These are phyloP conservation scores for Hansenula anomala DNA, from an alignment of 1,139 yeast species.

Conservation along the genomic window DNA sequence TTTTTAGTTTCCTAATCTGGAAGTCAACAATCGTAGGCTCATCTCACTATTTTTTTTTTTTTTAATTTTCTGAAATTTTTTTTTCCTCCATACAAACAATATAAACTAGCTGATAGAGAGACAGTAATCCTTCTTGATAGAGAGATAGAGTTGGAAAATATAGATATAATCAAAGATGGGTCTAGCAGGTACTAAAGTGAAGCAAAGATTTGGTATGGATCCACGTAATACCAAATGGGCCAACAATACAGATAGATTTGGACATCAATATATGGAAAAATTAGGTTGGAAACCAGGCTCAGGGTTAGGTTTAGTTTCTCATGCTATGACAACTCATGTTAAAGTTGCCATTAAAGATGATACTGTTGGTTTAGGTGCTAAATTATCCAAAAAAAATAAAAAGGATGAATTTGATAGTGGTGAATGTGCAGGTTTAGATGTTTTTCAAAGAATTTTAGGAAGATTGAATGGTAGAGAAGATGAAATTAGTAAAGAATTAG, in stretches of 20 bases:
- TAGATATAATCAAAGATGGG: constrained; percentile 39
- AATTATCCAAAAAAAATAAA: constrained; percentile 49
- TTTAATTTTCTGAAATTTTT: neutral
- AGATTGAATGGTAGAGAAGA: constrained; percentile 76
- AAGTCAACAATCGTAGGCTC: neutral
- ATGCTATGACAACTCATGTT: constrained; percentile 69
- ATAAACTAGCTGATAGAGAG: too few relatives aligned
- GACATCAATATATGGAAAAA: constrained; percentile 76
- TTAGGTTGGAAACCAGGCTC: constrained; percentile 91
- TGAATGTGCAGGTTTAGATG: constrained; percentile 88
- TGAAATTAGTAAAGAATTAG: constrained; percentile 52
- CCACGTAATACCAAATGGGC: constrained; percentile 97
- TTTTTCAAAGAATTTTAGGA: constrained; percentile 86
- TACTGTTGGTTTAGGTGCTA: constrained; percentile 83
- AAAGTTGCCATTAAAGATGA: constrained; percentile 80
- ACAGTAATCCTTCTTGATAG: too few relatives aligned
- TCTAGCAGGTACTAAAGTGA: constrained; percentile 77
- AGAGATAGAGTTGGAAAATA: too few relatives aligned
- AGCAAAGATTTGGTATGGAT: constrained; percentile 85
- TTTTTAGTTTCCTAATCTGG: constrained; percentile 2
- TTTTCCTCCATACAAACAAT: neutral
- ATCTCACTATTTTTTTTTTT: constrained; percentile 1
- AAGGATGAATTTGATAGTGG: constrained; percentile 68
- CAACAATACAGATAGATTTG: constrained; percentile 77
- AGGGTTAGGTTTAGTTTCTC: constrained; percentile 74